Evolutionary conservation across 139 green algal species (phyloP).

Genomic region (Picochlorum sp.): DNA sequence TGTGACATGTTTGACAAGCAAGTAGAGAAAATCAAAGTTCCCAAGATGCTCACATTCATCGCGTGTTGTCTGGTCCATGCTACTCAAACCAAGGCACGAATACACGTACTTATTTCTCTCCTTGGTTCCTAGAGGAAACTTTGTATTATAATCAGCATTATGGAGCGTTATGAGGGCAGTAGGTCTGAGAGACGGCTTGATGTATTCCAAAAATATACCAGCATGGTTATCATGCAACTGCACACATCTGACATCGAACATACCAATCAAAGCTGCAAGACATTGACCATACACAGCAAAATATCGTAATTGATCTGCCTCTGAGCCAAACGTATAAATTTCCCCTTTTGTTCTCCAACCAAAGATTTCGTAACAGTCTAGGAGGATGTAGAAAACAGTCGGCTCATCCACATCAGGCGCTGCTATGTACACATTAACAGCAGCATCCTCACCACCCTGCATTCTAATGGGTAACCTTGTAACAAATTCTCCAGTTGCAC

Average conservation of each 20-base stretch:
- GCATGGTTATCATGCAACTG: constrained; percentile 44
- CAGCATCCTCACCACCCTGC: not conserved
- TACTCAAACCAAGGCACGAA: not conserved
- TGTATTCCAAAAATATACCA: constrained; percentile 24
- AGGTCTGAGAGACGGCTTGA: constrained; percentile 12
- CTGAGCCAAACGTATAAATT: constrained; percentile 24
- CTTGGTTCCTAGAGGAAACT: constrained; percentile 23
- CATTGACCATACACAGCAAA: constrained; percentile 32
- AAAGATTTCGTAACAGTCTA: constrained; percentile 12
- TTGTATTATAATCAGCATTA: constrained; percentile 35
- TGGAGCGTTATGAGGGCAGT: constrained; percentile 28
- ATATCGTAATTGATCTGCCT: constrained; percentile 36
- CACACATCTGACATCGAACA: constrained; percentile 14
- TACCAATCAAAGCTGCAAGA: constrained; percentile 11
- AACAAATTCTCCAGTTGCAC: not conserved
- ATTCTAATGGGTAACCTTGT: not conserved
- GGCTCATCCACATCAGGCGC: not conserved
- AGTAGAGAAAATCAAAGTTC: constrained; percentile 30
- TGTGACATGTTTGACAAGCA: constrained; percentile 20
- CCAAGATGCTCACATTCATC: constrained; percentile 29
- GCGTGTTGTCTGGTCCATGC: not conserved
- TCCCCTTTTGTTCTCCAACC: constrained; percentile 6
- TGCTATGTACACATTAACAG: not conserved
- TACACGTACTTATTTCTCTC: constrained; percentile 26
- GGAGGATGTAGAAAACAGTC: constrained; percentile 14